Percentiles rank a stretch among this genome's conserved stretches.
Evolutionary conservation across 345 rosid genomes (phyloP).

Genomic region (Linum trigynum): DNA sequence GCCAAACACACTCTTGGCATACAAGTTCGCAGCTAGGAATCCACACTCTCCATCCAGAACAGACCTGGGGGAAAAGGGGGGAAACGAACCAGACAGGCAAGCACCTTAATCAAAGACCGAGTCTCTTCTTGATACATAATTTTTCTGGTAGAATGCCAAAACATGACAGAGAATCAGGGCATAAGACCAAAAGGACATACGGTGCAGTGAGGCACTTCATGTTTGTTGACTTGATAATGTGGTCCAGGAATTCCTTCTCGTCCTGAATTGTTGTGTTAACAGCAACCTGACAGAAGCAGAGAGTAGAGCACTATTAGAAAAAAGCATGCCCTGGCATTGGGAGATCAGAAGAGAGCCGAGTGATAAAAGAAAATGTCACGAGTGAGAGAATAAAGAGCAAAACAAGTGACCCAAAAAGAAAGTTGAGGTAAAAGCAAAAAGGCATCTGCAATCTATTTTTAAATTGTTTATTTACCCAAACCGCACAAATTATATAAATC

Average conservation of each 20-base stretch:
- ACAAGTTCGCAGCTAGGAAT: conserved; percentile 75
- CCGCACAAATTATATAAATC: too few relatives aligned
- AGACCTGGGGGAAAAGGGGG: conserved; percentile 37
- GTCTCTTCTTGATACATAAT: too few relatives aligned
- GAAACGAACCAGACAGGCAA: neutral
- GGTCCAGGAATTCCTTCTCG: conserved; percentile 64
- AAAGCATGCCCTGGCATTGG: neutral
- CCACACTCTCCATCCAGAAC: conserved; percentile 81
- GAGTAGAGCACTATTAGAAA: neutral
- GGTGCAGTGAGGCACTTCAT: conserved; percentile 81
- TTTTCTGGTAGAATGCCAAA: neutral
- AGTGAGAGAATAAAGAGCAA: neutral
- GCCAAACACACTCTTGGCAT: conserved; percentile 82
- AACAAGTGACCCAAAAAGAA: neutral
- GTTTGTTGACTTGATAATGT: conserved; percentile 61
- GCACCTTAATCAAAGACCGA: neutral
- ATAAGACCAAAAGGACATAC: conserved; percentile 31
- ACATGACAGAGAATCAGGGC: neutral
- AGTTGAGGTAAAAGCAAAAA: neutral
- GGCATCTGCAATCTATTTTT: too few relatives aligned
- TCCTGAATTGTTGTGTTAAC: conserved; percentile 58
- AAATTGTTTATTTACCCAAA: too few relatives aligned
- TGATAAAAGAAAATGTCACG: neutral
- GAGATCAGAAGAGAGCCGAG: neutral
- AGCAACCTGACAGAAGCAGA: conserved; percentile 47